A percentile compares a stretch with the other conserved stretches of the same genome.
Conservation (phyloP, 2,329 filamentous ascomycete species). For the Bisporella sp. region DNA sequence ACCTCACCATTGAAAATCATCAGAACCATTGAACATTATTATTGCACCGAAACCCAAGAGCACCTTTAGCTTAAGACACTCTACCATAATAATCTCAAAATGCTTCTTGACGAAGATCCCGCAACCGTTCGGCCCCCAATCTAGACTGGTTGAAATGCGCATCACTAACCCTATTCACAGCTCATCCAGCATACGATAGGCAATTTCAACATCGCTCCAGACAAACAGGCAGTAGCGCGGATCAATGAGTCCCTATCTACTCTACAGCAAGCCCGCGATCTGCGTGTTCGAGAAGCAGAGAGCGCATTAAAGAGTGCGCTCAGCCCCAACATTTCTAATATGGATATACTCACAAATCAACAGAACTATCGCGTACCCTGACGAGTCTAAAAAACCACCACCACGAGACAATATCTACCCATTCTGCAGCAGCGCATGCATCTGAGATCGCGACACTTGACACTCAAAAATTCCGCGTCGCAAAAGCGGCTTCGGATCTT, state of each 20-base stretch:
- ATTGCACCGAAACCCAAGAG: neutral
- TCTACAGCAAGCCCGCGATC: slow-evolving; percentile 75
- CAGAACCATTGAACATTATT: no score
- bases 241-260: slow-evolving; percentile 78
- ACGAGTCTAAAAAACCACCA: slow-evolving; percentile 70
- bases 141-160: neutral
- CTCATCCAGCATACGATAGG: slow-evolving; percentile 86
- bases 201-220: slow-evolving; percentile 91
- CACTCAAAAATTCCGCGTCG: slow-evolving; percentile 87
- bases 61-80: neutral
- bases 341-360: neutral
- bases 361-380: slow-evolving; percentile 66
- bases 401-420: slow-evolving; percentile 64
- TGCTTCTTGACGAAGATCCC: slow-evolving; percentile 93
- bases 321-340: slow-evolving; percentile 12
- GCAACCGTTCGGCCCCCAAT: slow-evolving; percentile 55
- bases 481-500: slow-evolving; percentile 82
- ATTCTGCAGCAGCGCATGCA: slow-evolving; percentile 75
- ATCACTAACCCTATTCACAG: slow-evolving; percentile 34
- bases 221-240: slow-evolving; percentile 76
- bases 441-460: slow-evolving; percentile 80
- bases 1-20: no score
- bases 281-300: slow-evolving; percentile 67
- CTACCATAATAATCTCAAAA: slow-evolving; percentile 31
- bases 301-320: slow-evolving; percentile 51